Evolutionary conservation across 176 grass and related monocot species (phyloP).

Genomic region (Carex littledalei): DNA sequence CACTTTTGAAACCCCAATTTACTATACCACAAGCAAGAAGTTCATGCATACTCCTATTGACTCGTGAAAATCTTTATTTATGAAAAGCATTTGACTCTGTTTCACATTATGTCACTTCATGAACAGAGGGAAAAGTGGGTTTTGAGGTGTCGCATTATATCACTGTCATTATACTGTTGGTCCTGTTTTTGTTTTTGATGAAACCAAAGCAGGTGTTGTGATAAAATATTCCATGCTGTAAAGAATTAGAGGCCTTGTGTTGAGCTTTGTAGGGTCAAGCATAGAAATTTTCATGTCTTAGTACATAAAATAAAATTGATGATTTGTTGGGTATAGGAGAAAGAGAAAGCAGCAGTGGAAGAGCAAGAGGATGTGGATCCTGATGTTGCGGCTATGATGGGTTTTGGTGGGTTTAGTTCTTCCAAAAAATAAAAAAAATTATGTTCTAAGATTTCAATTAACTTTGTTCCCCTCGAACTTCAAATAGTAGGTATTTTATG

Average conservation of each 20-base stretch:
- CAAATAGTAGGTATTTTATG: not conserved
- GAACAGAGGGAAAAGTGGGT: not conserved
- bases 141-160: not conserved
- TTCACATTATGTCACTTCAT: not conserved
- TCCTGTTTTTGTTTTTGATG: not conserved
- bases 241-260: not conserved
- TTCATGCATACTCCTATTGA: not conserved
- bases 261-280: not conserved
- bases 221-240: not conserved
- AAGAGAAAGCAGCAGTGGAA: slow-evolving; percentile 53
- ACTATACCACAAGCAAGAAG: not conserved
- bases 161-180: not conserved
- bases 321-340: slow-evolving; percentile 24
- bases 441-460: not conserved
- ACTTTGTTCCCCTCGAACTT: not conserved
- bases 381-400: slow-evolving; percentile 72
- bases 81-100: slow-evolving; percentile 15
- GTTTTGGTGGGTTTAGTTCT: slow-evolving; percentile 65
- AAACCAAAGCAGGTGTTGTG: not conserved
- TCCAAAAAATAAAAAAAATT: slow-evolving; percentile 55
- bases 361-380: slow-evolving; percentile 70
- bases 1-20: not conserved
- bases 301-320: not conserved
- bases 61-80: not conserved
- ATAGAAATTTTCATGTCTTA: not conserved